Evolutionary conservation across 768 basidiomycete species (phyloP).

Genomic region (Leccinum boreale): DNA sequence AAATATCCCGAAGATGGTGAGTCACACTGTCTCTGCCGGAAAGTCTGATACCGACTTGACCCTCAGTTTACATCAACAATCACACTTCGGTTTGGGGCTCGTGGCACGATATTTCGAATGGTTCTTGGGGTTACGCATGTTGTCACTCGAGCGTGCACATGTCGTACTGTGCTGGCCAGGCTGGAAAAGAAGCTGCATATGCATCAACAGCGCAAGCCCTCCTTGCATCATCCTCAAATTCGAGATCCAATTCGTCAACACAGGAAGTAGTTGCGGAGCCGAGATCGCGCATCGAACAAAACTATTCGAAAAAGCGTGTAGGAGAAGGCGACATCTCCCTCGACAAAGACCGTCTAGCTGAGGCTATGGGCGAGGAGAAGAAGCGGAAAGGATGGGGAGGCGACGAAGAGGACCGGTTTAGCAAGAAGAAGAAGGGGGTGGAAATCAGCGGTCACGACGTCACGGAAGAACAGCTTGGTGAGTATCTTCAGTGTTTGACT

Average conservation of each 20-base stretch:
- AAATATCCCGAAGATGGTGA: constrained; percentile 97
- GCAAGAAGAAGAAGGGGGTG: constrained; percentile 57
- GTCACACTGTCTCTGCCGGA: constrained; percentile 19
- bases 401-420: constrained; percentile 49
- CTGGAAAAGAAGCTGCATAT: constrained; percentile 72
- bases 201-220: constrained; percentile 75
- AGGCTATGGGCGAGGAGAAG: constrained; percentile 74
- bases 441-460: constrained; percentile 68
- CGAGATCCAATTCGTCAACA: constrained; percentile 26
- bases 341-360: constrained; percentile 64
- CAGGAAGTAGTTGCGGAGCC: constrained; percentile 30
- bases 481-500: constrained; percentile 22
- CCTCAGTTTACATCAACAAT: constrained; percentile 82
- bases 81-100: constrained; percentile 98
- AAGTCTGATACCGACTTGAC: neutral
- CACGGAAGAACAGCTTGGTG: constrained; percentile 84
- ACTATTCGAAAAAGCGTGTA: constrained; percentile 73
- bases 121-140: constrained; percentile 91
- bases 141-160: constrained; percentile 85
- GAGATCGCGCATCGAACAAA: constrained; percentile 53
- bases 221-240: constrained; percentile 41
- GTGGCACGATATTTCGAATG: constrained; percentile 71
- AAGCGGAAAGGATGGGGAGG: constrained; percentile 68
- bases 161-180: constrained; percentile 89
- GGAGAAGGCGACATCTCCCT: constrained; percentile 81